Evolutionary conservation across 148 eudicot species (phyloP), one percentile per base, ranked within the genome.

Genomic region (Polygonum maritimum): DNA sequence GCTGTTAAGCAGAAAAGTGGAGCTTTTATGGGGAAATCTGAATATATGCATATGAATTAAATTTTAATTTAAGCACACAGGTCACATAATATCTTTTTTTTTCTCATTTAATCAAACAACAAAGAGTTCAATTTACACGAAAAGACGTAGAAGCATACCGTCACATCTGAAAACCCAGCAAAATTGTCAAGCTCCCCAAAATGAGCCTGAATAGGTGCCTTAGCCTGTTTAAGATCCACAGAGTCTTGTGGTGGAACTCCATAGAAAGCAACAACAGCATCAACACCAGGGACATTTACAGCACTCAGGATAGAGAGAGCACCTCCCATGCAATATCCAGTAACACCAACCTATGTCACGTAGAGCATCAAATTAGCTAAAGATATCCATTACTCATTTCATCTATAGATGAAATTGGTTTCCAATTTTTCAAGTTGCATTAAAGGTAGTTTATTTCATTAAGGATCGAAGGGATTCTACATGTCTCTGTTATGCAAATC

Each of bases 311-410:
- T 89, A 36, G 98, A 83, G 18, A 91, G 90, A 52, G 98, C 98
- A 74, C 97, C 97, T 78, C 98, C 98, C 98, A 94, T 94, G 81
- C 98, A 94, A 79, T 86, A 94, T 76, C 98, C 98, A 71, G 95
- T 91, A 51, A 91, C 95, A 71, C 98, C 97, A 80, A 90, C 90
- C 98, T 94, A 79, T 73, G 60, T 52, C 38, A 62, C 31, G 16
- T 26, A 62, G 38, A 62, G 22, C 5, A 62, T 31, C 36, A 22
- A 62, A 3, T 62, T 62, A 62, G 69, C 69, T 39, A 62, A 62
- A 21, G 5, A 62, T 62, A 62, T 11, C 31, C 69, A 10, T 26
- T 31, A 26, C 22, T 31, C 69, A 62, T 26, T 62, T 31, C 69
- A 62, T 31, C 39, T 5, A 18, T 16, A 62, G 14, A 62, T 31